A percentile compares a stretch with the other conserved stretches of the same genome.
phyloP scores from a whole-genome alignment of 164 flowering plant species.

The Umbellularia californica region DNA sequence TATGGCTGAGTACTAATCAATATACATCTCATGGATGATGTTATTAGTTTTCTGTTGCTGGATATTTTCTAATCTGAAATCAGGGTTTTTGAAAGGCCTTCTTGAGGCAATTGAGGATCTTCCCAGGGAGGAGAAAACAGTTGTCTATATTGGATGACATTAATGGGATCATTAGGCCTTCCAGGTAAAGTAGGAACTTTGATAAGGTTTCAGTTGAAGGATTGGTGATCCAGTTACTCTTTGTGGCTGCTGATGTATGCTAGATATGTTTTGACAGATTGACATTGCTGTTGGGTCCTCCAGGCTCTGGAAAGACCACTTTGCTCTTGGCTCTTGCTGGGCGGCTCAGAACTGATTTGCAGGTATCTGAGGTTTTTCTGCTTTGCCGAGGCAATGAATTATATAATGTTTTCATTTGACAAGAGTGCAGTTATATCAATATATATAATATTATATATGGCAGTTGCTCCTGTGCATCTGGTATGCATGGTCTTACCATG shows the following conservation, averaged over 20 bases:
- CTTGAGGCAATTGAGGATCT: constrained; percentile 56
- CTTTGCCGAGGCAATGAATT: neutral
- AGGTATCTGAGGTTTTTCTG: constrained; percentile 41
- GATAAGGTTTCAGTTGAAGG: neutral
- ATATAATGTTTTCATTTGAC: neutral
- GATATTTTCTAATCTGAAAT: neutral
- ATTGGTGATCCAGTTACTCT: constrained; percentile 3
- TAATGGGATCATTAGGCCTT: constrained; percentile 82
- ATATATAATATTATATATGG: too few species aligned
- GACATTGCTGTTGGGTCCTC: constrained; percentile 94
- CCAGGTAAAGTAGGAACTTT: constrained; percentile 46
- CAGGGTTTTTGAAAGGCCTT: constrained; percentile 45
- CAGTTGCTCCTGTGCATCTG: too few species aligned
- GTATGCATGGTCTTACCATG: too few species aligned
- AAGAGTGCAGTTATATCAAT: neutral
- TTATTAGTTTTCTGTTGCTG: neutral
- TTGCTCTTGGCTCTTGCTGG: constrained; percentile 94
- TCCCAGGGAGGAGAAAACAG: constrained; percentile 47
- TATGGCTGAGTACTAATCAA: constrained; percentile 14
- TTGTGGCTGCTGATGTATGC: neutral
- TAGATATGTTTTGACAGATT: constrained; percentile 39
- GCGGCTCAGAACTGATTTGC: constrained; percentile 58
- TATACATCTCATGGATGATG: neutral
- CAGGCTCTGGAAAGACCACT: constrained; percentile 98
- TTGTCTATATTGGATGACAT: constrained; percentile 64